Conservation (phyloP, 306 rosid species). For the Vachellia collinsii region DNA sequence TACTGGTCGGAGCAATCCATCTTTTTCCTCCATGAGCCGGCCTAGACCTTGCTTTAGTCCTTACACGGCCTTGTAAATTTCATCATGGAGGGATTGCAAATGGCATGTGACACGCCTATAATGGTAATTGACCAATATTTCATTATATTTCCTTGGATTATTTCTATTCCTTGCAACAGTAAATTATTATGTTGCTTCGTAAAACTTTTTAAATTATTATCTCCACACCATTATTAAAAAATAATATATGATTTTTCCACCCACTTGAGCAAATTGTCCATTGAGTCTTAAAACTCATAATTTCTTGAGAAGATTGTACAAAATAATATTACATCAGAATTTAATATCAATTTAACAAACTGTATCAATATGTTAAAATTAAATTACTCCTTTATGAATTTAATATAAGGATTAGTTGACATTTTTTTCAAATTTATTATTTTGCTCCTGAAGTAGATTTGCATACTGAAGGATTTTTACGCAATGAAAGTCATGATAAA, state of each 20-base stretch:
- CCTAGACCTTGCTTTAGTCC: no score
- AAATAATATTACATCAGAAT: not conserved
- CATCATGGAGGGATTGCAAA: no score
- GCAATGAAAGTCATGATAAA: no score
- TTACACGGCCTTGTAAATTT: no score
- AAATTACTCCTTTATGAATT: no score
- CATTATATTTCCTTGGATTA: no score
- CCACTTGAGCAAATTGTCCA: not conserved
- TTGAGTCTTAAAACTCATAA: not conserved
- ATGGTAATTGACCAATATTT: not conserved
- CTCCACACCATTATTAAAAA: not conserved
- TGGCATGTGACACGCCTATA: not conserved
- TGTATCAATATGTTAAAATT: not conserved
- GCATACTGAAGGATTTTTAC: no score
- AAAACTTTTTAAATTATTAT: not conserved
- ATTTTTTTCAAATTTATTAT: no score
- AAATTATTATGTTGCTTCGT: not conserved
- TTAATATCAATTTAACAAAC: not conserved
- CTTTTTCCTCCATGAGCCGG: no score
- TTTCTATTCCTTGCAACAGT: not conserved
- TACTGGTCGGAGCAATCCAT: no score
- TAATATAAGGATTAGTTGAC: no score
- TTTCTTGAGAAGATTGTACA: not conserved
- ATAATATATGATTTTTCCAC: not conserved
- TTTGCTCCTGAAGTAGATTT: no score